A percentile compares a stretch with the other conserved stretches of the same genome.
These are phyloP conservation scores for Chaetomiaceae sp. DNA, from an alignment of 2,329 filamentous ascomycete species.

Conservation along the genomic window DNA sequence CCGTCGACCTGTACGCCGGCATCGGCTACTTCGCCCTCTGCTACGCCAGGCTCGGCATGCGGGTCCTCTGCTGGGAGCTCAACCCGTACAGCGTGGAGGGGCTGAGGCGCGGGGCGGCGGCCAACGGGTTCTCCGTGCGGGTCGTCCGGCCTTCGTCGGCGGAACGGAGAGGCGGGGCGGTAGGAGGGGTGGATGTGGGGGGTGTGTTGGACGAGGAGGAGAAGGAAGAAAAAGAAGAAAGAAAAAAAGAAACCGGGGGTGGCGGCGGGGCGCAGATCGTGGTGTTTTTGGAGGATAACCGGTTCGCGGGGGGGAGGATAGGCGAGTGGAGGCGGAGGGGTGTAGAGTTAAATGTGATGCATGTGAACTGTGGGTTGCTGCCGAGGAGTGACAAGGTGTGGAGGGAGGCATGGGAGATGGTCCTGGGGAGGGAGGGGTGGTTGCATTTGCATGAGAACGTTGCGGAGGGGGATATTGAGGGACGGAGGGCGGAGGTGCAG, in stretches of 20 bases:
- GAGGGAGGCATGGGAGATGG: slow-evolving; percentile 46
- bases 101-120: slow-evolving; percentile 66
- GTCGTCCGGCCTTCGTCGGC: too few relatives aligned
- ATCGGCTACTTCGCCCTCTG: slow-evolving; percentile 93
- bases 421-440: slow-evolving; percentile 42
- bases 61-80: slow-evolving; percentile 82
- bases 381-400: slow-evolving; percentile 55
- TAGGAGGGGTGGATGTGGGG: slow-evolving; percentile 24
- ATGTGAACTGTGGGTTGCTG: slow-evolving; percentile 61
- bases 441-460: slow-evolving; percentile 66
- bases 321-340: slow-evolving; percentile 33
- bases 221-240: too few relatives aligned
- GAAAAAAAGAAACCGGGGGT: too few relatives aligned
- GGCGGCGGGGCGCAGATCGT: slow-evolving; percentile 52
- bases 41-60: slow-evolving; percentile 67
- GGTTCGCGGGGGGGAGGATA: slow-evolving; percentile 44
- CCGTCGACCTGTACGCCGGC: slow-evolving; percentile 83
- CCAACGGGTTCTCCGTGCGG: slow-evolving; percentile 61
- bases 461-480: slow-evolving; percentile 49
- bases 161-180: slow-evolving; percentile 5
- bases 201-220: slow-evolving; percentile 35
- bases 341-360: slow-evolving; percentile 42
- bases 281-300: slow-evolving; percentile 67
- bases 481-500: slow-evolving; percentile 45
- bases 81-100: slow-evolving; percentile 88